phyloP scores from a whole-genome alignment of 1,284 basidiomycete genomes.

The Pseudozyma hubeiensis region DNA sequence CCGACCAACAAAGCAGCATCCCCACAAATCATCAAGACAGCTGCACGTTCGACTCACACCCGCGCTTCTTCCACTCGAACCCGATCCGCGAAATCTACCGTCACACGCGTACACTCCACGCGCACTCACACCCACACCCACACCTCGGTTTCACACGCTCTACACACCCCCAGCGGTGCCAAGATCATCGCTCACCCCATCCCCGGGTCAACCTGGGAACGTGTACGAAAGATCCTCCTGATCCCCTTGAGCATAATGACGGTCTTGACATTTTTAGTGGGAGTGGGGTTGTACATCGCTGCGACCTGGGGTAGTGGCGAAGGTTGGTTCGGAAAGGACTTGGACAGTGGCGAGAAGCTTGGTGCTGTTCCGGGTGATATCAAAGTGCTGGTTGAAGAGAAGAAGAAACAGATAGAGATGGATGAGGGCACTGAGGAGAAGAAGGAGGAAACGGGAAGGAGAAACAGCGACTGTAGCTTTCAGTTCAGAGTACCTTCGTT shows the following conservation, averaged over 20 bases:
- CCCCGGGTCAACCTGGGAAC: slow-evolving; percentile 21
- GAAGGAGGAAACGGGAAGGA: not conserved
- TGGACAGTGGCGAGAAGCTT: not conserved
- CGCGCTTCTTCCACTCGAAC: too few relatives aligned
- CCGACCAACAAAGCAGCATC: too few relatives aligned
- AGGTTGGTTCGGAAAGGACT: slow-evolving; percentile 19
- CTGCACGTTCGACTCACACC: too few relatives aligned
- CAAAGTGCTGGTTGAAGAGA: not conserved
- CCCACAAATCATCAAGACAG: too few relatives aligned
- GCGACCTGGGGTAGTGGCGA: slow-evolving; percentile 29
- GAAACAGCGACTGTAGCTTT: not conserved
- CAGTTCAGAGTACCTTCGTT: slow-evolving; percentile 12
- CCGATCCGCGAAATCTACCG: too few relatives aligned
- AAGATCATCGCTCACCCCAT: slow-evolving; percentile 13
- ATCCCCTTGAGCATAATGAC: slow-evolving; percentile 16
- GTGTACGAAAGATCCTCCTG: slow-evolving; percentile 13
- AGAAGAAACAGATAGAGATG: not conserved
- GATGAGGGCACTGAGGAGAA: not conserved
- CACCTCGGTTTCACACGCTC: not conserved
- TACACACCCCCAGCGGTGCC: not conserved
- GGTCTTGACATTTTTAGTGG: slow-evolving; percentile 12
- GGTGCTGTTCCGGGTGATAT: not conserved
- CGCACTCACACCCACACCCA: slow-evolving; percentile 1
- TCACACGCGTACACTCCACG: not conserved
- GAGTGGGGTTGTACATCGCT: slow-evolving; percentile 13